These are phyloP conservation scores for Anisodus tanguticus DNA, from an alignment of 257 asterid species.

Conservation along the genomic window DNA sequence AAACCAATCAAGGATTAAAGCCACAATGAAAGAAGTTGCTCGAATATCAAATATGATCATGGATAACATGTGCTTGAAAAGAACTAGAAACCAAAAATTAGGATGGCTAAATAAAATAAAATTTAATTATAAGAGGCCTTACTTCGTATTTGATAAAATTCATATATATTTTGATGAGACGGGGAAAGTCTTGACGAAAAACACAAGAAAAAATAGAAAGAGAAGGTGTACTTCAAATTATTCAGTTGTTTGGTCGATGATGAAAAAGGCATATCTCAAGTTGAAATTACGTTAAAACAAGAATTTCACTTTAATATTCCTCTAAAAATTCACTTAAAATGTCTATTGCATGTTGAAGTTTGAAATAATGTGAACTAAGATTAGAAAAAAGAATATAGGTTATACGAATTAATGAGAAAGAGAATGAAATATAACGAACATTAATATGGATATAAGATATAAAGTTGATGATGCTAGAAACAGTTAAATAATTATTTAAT, in stretches of 20 bases:
- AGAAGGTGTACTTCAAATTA: not conserved
- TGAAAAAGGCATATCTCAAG: not conserved
- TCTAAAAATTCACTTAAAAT: no score
- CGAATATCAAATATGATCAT: not conserved
- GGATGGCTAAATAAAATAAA: not conserved
- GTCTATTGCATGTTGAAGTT: no score
- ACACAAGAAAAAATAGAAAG: not conserved
- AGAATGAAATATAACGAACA: no score
- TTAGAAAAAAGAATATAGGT: no score
- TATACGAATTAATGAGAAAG: no score
- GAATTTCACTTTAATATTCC: no score
- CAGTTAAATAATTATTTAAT: no score
- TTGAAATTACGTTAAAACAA: no score
- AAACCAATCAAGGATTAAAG: slow-evolving; percentile 1
- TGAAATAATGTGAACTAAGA: no score
- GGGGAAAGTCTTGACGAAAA: not conserved
- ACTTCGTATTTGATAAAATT: not conserved
- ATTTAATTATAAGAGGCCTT: not conserved
- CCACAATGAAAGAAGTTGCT: not conserved
- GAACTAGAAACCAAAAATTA: not conserved
- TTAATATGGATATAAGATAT: no score
- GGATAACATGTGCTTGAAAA: slow-evolving; percentile 12
- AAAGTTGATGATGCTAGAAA: no score
- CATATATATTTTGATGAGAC: not conserved
- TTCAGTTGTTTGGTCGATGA: not conserved